Evolutionary conservation across 1,284 basidiomycete species (phyloP).

Genomic region (Papiliotrema nemorosa): DNA sequence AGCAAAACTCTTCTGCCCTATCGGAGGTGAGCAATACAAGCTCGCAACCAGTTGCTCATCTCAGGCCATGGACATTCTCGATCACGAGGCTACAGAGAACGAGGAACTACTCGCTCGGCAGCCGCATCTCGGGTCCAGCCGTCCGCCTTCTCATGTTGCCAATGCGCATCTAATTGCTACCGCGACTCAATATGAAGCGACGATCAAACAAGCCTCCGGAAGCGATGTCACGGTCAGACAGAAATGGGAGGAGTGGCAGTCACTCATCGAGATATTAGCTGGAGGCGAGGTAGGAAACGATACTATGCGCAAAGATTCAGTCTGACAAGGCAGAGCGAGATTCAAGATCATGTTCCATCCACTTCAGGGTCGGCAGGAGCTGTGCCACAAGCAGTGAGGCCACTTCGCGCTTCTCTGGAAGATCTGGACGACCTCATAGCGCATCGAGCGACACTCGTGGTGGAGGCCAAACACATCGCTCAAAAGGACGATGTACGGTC

Average conservation of each 20-base stretch:
- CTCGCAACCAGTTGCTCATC: constrained; percentile 2
- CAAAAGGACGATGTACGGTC: constrained; percentile 72
- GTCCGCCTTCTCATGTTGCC: constrained; percentile 71
- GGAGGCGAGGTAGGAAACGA: constrained; percentile 61
- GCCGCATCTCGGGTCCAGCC: constrained; percentile 45
- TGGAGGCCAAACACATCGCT: constrained; percentile 63
- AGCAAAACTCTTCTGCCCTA: constrained; percentile 62
- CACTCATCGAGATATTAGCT: constrained; percentile 65
- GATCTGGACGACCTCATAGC: constrained; percentile 70
- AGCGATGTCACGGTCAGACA: constrained; percentile 71
- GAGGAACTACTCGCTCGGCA: constrained; percentile 57
- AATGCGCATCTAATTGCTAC: constrained; percentile 69
- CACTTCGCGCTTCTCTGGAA: constrained; percentile 73
- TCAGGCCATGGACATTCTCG: constrained; percentile 81
- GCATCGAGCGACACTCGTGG: constrained; percentile 61
- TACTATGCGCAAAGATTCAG: not conserved
- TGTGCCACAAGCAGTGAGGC: constrained; percentile 56
- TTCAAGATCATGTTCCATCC: constrained; percentile 57
- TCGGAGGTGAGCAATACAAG: constrained; percentile 61
- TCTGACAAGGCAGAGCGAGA: constrained; percentile 55
- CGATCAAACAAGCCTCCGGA: constrained; percentile 67
- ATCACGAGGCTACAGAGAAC: constrained; percentile 84
- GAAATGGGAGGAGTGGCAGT: constrained; percentile 85
- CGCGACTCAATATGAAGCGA: constrained; percentile 64
- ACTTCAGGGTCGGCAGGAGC: constrained; percentile 27